A percentile compares a stretch with the other conserved stretches of the same genome.
Evolutionary conservation across 371 early-diverging fungal genomes (phyloP).

Genomic region (Mortierella sp.): DNA sequence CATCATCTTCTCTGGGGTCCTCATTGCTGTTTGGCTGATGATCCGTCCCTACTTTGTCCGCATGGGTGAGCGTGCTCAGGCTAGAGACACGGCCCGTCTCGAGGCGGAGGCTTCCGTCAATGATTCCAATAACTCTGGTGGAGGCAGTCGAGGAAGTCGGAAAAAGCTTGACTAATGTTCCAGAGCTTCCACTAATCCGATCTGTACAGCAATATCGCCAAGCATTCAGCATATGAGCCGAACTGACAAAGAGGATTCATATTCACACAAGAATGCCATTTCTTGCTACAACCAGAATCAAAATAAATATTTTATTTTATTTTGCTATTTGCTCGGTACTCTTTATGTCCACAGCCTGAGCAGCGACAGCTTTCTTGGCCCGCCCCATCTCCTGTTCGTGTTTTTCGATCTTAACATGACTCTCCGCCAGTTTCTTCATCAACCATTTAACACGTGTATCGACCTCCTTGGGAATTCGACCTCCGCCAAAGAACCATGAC

Average conservation of each 20-base stretch:
- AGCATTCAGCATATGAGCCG: too few species aligned
- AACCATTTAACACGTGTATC: constrained; percentile 68
- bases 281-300: background rate
- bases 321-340: background rate
- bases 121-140: constrained; percentile 1
- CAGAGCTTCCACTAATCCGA: too few species aligned
- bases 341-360: background rate
- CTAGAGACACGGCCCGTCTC: constrained; percentile 20
- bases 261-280: too few species aligned
- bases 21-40: constrained; percentile 40
- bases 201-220: background rate
- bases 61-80: constrained; percentile 44
- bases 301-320: background rate
- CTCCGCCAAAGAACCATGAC: constrained; percentile 59
- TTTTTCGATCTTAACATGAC: constrained; percentile 65
- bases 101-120: constrained; percentile 26
- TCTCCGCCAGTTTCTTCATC: constrained; percentile 64
- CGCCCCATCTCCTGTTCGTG: constrained; percentile 63
- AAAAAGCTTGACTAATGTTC: constrained; percentile 42
- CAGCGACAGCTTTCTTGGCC: constrained; percentile 62
- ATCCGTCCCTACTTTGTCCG: constrained; percentile 55
- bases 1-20: constrained; percentile 42
- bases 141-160: constrained; percentile 14
- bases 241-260: too few species aligned
- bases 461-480: constrained; percentile 68